Evolutionary conservation across 2,329 filamentous ascomycete species (phyloP), one percentile per base, ranked within the genome.

Genomic region (Diaporthe destruens): DNA sequence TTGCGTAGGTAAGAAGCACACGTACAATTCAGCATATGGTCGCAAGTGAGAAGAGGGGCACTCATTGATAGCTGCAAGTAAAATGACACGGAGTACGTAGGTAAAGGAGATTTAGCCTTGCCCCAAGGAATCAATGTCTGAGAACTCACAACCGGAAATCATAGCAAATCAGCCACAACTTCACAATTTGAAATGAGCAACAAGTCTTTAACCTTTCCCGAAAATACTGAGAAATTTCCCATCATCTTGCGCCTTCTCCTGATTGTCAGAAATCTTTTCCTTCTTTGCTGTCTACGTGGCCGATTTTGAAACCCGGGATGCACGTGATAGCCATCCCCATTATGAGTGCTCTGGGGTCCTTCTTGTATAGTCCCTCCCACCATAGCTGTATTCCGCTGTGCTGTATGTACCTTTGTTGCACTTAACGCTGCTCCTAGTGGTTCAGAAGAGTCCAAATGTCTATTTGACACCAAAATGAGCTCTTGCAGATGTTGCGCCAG

Each of bases 171-270:
- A 54, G 4, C 32, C 12, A 23, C 20, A 16, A 18, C 14, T 6
- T 16, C 12, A 32, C 3, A n/a, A 18, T 29, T 18, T 18, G 25
- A 54, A 61, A 42, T 42, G 34, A 36, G 34, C 34, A 44, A 29
- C 14, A 16, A 23, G n/a, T 32, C 9, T 29, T 65, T 12, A 65
- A 11, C 44, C 34, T 6, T n/a, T 36, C n/a, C 14, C 34, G 23
- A 66, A 53, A 7, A 66, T 53, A 23, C 47, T 32, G 6, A 66
- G 47, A 9, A 66, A 53, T 18, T 66, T 66, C 2, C 44, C 32
- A 6, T 32, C 8, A 4, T 25, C 39, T 14, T 66, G 53, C 7
- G 12, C 61, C 18, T 66, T 66, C 5, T 34, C 12, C 5, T 53
- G 47, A 14, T 51, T 39, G 14, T 12, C 32, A 34, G 3, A n/a